Percentiles rank a stretch among this genome's conserved stretches.
Evolutionary conservation across 208 protist species (phyloP).

Genomic region (Phytomonas francai): DNA sequence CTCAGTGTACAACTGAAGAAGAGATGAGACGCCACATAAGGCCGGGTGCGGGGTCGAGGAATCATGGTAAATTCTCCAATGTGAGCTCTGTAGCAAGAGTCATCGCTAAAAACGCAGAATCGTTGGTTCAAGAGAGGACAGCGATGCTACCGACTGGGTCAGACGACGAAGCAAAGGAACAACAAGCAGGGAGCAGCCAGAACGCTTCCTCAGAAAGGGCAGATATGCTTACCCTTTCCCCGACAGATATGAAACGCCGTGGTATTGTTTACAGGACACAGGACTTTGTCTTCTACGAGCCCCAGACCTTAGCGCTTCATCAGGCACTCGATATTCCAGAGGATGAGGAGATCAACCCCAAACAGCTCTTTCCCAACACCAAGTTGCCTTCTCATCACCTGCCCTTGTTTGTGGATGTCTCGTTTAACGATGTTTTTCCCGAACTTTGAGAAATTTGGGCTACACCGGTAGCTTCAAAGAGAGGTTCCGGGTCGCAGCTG

Average conservation of each 20-base stretch:
- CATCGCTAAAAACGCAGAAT: background rate
- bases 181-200: background rate
- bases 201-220: background rate
- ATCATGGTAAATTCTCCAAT: conserved; percentile 25
- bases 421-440: conserved; percentile 68
- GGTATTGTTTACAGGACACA: conserved; percentile 57
- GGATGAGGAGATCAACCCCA: conserved; percentile 37
- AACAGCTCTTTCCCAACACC: conserved; percentile 53
- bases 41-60: conserved; percentile 4
- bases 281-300: conserved; percentile 85
- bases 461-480: too few relatives aligned
- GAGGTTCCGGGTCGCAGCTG: too few relatives aligned
- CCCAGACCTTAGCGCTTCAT: conserved; percentile 54
- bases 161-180: background rate
- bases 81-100: conserved; percentile 1
- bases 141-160: background rate
- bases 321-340: conserved; percentile 72
- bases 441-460: conserved; percentile 30
- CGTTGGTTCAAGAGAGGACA: background rate
- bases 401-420: conserved; percentile 70
- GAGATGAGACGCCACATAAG: conserved; percentile 30
- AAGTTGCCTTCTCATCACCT: conserved; percentile 77
- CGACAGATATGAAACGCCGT: background rate
- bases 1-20: conserved; percentile 23
- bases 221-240: conserved; percentile 15